Evolutionary conservation across 1,139 yeast species (phyloP).

Genomic region (Wickerhamomyces sp.): DNA sequence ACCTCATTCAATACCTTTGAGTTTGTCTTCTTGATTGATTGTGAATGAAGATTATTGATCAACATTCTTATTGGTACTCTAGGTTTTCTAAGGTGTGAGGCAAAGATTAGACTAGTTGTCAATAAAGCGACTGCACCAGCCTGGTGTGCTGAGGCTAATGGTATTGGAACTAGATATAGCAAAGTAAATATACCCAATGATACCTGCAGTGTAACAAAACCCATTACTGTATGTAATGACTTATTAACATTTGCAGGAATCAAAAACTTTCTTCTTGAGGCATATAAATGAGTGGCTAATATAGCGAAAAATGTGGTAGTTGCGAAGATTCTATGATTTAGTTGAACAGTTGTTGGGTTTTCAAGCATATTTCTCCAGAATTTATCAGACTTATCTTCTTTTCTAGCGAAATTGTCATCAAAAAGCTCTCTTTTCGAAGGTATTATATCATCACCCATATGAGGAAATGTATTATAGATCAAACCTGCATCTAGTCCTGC

Average conservation of each 20-base stretch:
- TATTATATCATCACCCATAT: conserved; percentile 77
- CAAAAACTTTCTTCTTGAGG: conserved; percentile 48
- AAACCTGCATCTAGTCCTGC: conserved; percentile 98
- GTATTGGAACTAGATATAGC: conserved; percentile 84
- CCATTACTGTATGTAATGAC: conserved; percentile 68
- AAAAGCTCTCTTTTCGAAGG: conserved; percentile 75
- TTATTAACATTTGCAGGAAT: conserved; percentile 61
- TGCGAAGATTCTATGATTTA: conserved; percentile 86
- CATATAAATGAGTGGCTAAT: conserved; percentile 60
- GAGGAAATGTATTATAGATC: conserved; percentile 93
- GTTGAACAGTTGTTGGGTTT: conserved; percentile 94
- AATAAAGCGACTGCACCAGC: conserved; percentile 92
- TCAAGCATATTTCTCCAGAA: conserved; percentile 92
- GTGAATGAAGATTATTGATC: conserved; percentile 28
- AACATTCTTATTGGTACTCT: conserved; percentile 39
- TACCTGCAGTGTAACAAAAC: conserved; percentile 78
- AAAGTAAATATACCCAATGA: conserved; percentile 82
- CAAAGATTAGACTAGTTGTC: conserved; percentile 69
- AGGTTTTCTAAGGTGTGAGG: conserved; percentile 69
- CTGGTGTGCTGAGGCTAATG: conserved; percentile 93
- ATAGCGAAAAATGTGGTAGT: conserved; percentile 72
- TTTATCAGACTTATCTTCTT: conserved; percentile 63
- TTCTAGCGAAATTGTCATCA: conserved; percentile 68
- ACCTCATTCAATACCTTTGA: conserved; percentile 31
- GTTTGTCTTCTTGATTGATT: conserved; percentile 16